Percentiles rank a stretch among this genome's conserved stretches.
phyloP scores from a whole-genome alignment of 331 rosid genomes.

The Malus hybrid region DNA sequence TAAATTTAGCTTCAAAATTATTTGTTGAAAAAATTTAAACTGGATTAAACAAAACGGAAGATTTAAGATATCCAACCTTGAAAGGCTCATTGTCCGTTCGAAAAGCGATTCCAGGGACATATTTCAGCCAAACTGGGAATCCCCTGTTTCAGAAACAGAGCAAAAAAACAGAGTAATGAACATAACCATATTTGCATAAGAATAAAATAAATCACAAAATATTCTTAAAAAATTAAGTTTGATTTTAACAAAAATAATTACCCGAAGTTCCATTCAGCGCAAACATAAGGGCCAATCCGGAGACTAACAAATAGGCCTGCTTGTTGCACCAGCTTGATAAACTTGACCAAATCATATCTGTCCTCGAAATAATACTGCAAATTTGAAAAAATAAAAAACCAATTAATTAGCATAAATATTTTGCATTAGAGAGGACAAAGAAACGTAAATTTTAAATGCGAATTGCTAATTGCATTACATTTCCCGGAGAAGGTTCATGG shows the following conservation, averaged over 20 bases:
- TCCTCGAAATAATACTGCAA: slow-evolving; percentile 82
- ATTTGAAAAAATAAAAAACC: neutral
- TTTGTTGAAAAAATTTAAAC: neutral
- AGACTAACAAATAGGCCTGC: slow-evolving; percentile 90
- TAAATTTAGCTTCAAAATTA: neutral
- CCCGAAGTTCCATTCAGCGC: slow-evolving; percentile 99
- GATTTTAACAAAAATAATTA: slow-evolving; percentile 9
- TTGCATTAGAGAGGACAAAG: neutral
- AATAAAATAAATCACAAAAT: too few species aligned
- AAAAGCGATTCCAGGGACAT: slow-evolving; percentile 72
- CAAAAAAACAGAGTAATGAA: slow-evolving; percentile 11
- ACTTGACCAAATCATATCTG: slow-evolving; percentile 79
- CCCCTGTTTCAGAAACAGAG: slow-evolving; percentile 61
- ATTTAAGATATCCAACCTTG: slow-evolving; percentile 43
- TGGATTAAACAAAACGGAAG: neutral
- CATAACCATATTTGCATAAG: neutral
- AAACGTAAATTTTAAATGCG: neutral
- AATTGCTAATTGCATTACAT: slow-evolving; percentile 29
- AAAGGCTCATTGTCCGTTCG: slow-evolving; percentile 93
- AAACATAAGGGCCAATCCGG: slow-evolving; percentile 83
- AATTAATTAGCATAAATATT: neutral
- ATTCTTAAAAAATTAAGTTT: neutral
- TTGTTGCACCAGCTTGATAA: slow-evolving; percentile 77
- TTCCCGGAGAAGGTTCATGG: slow-evolving; percentile 86
- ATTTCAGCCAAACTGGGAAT: slow-evolving; percentile 97